A percentile compares a stretch with the other conserved stretches of the same genome.
Conservation (phyloP, 148 eudicot genomes). For the Vaccinium vitisidaea region DNA sequence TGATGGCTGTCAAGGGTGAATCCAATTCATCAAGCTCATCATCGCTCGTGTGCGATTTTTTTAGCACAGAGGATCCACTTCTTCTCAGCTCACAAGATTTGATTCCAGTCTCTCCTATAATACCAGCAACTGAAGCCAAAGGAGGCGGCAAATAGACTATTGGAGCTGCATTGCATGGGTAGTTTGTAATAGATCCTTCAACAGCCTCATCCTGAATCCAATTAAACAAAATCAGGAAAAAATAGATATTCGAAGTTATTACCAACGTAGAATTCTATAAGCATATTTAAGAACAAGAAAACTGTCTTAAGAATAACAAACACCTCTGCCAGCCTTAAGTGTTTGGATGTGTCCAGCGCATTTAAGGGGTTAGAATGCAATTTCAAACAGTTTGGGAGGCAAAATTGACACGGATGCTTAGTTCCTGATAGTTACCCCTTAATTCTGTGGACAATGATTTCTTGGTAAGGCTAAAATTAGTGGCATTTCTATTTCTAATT, state of each 20-base stretch:
- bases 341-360: not conserved
- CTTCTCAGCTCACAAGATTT: slow-evolving; percentile 46
- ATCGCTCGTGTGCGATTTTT: slow-evolving; percentile 82
- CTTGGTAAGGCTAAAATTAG: not conserved
- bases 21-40: slow-evolving; percentile 78
- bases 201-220: slow-evolving; percentile 50
- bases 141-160: slow-evolving; percentile 58
- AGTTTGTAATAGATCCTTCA: slow-evolving; percentile 33
- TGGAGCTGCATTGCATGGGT: slow-evolving; percentile 69
- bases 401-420: not conserved
- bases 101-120: slow-evolving; percentile 41
- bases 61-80: slow-evolving; percentile 57
- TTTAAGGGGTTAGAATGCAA: not conserved
- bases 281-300: not conserved
- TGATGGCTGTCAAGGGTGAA: slow-evolving; percentile 56
- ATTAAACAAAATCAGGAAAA: not conserved
- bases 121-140: slow-evolving; percentile 42
- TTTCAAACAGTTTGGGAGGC: not conserved
- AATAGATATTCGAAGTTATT: not conserved
- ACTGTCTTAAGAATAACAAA: not conserved
- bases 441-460: too few species aligned
- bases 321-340: not conserved
- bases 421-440: not conserved
- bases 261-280: not conserved
- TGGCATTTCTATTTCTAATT: not conserved